Percentiles rank a stretch among this genome's conserved stretches.
Evolutionary conservation across 1,284 basidiomycete genomes (phyloP).

Genomic region (Tilletia walkeri): DNA sequence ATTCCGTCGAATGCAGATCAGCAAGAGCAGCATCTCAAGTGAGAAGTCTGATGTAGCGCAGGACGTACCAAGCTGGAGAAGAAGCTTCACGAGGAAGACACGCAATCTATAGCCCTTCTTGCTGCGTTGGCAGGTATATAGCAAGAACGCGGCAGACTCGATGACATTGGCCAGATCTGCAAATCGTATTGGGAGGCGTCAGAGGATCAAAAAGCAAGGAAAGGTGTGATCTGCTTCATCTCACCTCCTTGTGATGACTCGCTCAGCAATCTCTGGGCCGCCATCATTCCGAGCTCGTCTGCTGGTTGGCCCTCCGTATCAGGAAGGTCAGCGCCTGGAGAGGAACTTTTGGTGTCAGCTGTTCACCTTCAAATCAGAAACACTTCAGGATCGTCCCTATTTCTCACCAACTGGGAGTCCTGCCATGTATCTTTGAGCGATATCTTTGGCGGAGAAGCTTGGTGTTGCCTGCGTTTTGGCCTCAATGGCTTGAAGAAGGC

Average conservation of each 20-base stretch:
- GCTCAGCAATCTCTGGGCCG: neutral
- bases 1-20: neutral
- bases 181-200: neutral
- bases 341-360: too few relatives aligned
- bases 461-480: neutral
- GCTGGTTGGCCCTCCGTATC: slow-evolving; percentile 14
- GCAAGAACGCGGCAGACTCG: neutral
- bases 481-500: neutral
- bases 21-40: too few relatives aligned
- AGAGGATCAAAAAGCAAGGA: neutral
- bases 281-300: neutral
- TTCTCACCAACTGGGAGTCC: neutral
- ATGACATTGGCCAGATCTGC: neutral
- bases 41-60: neutral
- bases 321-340: neutral
- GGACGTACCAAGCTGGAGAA: slow-evolving; percentile 1
- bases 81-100: neutral
- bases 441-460: neutral
- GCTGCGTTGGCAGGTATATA: neutral
- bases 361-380: neutral
- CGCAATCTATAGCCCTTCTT: slow-evolving; percentile 8
- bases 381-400: neutral
- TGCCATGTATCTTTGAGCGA: neutral
- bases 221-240: neutral
- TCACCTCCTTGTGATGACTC: neutral